phyloP scores from a whole-genome alignment of 768 basidiomycete species.

The Kwoniella botswanensis region DNA sequence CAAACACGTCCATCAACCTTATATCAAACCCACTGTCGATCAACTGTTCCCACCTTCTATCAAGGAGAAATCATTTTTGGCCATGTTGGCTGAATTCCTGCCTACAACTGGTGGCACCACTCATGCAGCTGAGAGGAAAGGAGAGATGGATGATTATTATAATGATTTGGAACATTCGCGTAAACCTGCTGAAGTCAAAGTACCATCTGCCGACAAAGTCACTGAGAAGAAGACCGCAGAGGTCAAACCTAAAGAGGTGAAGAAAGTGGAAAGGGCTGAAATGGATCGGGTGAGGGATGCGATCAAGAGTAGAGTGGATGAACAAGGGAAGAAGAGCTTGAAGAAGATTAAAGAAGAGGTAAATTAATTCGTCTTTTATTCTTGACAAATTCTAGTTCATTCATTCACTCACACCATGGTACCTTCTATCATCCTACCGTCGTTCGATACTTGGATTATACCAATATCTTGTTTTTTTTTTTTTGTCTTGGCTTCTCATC shows the following conservation, averaged over 20 bases:
- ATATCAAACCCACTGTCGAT: conserved; percentile 39
- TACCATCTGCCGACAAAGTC: conserved; percentile 28
- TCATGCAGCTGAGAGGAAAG: conserved; percentile 35
- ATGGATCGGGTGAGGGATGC: conserved; percentile 32
- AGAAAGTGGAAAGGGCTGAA: conserved; percentile 25
- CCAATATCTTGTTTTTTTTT: no score
- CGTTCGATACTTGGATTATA: no score
- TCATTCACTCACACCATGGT: neutral
- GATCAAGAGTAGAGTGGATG: conserved; percentile 30
- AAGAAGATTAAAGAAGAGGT: conserved; percentile 41
- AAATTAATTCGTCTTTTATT: conserved; percentile 7
- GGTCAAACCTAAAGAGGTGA: conserved; percentile 15
- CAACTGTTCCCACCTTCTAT: conserved; percentile 33
- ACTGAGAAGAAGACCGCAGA: conserved; percentile 18
- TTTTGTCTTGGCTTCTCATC: no score
- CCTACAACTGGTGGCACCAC: conserved; percentile 29
- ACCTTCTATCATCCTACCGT: neutral
- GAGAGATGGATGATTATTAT: conserved; percentile 38
- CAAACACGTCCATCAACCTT: conserved; percentile 44
- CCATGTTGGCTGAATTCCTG: conserved; percentile 47
- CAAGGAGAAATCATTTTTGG: conserved; percentile 38
- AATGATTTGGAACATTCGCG: conserved; percentile 31
- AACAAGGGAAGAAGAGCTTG: conserved; percentile 36
- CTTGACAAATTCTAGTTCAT: neutral
- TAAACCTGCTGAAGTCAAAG: conserved; percentile 30